Base-by-base conservation (phyloP, 345 rosid genomes). In the Aquilaria sinensis region DNA sequence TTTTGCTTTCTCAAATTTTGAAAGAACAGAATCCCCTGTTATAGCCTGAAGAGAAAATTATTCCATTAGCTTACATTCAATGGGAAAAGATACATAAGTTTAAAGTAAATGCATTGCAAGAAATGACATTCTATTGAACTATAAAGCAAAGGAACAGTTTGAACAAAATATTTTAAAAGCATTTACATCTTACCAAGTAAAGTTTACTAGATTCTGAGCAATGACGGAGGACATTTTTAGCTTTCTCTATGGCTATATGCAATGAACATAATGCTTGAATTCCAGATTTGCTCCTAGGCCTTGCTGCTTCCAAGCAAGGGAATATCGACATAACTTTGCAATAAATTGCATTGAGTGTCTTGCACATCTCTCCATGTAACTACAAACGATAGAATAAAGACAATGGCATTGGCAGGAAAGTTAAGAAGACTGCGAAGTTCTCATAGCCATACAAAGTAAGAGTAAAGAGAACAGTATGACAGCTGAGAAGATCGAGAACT, bases 201-300 rank as follows among this genome's bases (percentile, higher is more conserved):
- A 92, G 96, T 63, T 92, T 92, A 64, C 98, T 92, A 72, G 85
- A 85, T 67, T 84, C 88, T n/a, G 93, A 78, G 72, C 98, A 92
- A 75, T 92, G 98, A 68, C 76, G 93, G 70, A 92, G 96, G 74
- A 89, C 68, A 67, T 72, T 85, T 75, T 89, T 92, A 29, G 96
- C 72, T 73, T 89, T 92, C 80, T 92, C 96, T 30, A 92, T 84
- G 37, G 98, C 93, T 67, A 95, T 83, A 68, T 95, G 98, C 77
- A 95, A 81, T 41, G 94, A 85, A 65, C 99, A 95, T 59, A 95
- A 70, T 51, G 98, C 93, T 15, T 91, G 98, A 71, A 95, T 91
- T 61, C 99, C 99, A 55, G 98, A 89, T 80, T 78, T 95, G 78
- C 98, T 95, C 74, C 96, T 78, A 58, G 99, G 99, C 57, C 96